Evolutionary conservation across 2,329 filamentous ascomycete genomes (phyloP).

Genomic region (Colletotrichum sublineola): DNA sequence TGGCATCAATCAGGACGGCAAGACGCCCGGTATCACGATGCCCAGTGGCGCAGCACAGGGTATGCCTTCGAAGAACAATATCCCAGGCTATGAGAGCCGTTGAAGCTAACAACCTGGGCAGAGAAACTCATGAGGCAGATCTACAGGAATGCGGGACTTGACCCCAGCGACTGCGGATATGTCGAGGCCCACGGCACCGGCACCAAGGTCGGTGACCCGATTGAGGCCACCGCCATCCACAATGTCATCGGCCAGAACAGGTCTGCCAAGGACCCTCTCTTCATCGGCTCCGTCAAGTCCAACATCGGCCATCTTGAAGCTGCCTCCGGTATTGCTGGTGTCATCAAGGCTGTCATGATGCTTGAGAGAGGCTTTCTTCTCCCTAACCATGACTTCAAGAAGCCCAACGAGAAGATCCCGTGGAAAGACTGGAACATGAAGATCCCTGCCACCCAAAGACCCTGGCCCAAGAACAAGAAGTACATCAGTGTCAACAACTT

Average conservation of each 20-base stretch:
- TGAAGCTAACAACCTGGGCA: slow-evolving; percentile 44
- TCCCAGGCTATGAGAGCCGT: neutral
- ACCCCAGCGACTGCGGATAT: slow-evolving; percentile 46
- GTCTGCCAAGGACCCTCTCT: slow-evolving; percentile 51
- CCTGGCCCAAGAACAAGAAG: slow-evolving; percentile 63
- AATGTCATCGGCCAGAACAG: slow-evolving; percentile 55
- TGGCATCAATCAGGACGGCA: slow-evolving; percentile 69
- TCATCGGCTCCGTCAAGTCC: slow-evolving; percentile 63
- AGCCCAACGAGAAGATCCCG: slow-evolving; percentile 62
- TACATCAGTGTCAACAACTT: slow-evolving; percentile 64
- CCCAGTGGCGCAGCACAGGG: slow-evolving; percentile 65
- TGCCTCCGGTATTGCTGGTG: slow-evolving; percentile 63
- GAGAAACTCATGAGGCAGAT: slow-evolving; percentile 57
- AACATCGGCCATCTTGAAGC: slow-evolving; percentile 67
- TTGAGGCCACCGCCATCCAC: slow-evolving; percentile 64
- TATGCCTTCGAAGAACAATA: slow-evolving; percentile 1
- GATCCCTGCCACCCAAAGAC: slow-evolving; percentile 58
- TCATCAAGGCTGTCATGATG: slow-evolving; percentile 67
- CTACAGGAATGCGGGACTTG: slow-evolving; percentile 51
- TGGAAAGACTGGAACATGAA: slow-evolving; percentile 65
- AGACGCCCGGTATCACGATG: slow-evolving; percentile 67
- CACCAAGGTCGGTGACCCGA: slow-evolving; percentile 67
- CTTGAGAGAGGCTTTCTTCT: slow-evolving; percentile 64
- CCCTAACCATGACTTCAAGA: slow-evolving; percentile 64
- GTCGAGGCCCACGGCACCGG: slow-evolving; percentile 70